Percentiles rank a stretch among this genome's conserved stretches.
These are phyloP conservation scores for Lasiodiplodia gonubiensis DNA, from an alignment of 2,329 filamentous ascomycete species.

Conservation along the genomic window DNA sequence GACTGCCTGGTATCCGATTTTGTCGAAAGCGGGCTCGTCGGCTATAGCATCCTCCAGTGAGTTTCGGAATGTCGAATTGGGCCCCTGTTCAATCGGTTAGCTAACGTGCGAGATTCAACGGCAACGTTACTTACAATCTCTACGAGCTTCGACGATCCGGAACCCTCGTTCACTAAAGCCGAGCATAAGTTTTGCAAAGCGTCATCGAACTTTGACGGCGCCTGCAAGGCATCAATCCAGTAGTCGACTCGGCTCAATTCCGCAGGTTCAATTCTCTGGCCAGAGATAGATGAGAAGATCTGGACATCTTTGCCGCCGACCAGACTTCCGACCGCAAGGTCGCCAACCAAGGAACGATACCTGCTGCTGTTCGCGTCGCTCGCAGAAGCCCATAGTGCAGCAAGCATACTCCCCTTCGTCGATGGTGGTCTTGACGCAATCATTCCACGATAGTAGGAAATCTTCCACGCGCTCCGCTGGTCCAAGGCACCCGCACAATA, in stretches of 20 bases:
- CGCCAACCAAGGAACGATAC: slow-evolving; percentile 33
- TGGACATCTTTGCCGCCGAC: not conserved
- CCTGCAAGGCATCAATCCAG: slow-evolving; percentile 47
- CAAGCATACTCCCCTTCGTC: slow-evolving; percentile 34
- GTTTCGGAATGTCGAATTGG: slow-evolving; percentile 36
- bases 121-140: slow-evolving; percentile 32
- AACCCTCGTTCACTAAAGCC: slow-evolving; percentile 40
- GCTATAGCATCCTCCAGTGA: not conserved
- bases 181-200: slow-evolving; percentile 31
- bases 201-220: slow-evolving; percentile 43
- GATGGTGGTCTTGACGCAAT: slow-evolving; percentile 29
- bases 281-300: slow-evolving; percentile 14
- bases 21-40: slow-evolving; percentile 22
- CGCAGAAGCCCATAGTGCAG: slow-evolving; percentile 33
- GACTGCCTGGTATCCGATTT: not conserved
- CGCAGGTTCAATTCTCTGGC: not conserved
- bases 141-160: slow-evolving; percentile 33
- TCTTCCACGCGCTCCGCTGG: slow-evolving; percentile 25
- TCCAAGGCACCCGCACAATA: slow-evolving; percentile 31
- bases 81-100: slow-evolving; percentile 31
- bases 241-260: slow-evolving; percentile 34
- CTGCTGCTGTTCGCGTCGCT: slow-evolving; percentile 28
- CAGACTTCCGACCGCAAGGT: not conserved
- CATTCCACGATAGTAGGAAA: slow-evolving; percentile 31
- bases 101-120: too few relatives aligned